Conservation (phyloP, 768 basidiomycete species). For the Exidia glandulosa region DNA sequence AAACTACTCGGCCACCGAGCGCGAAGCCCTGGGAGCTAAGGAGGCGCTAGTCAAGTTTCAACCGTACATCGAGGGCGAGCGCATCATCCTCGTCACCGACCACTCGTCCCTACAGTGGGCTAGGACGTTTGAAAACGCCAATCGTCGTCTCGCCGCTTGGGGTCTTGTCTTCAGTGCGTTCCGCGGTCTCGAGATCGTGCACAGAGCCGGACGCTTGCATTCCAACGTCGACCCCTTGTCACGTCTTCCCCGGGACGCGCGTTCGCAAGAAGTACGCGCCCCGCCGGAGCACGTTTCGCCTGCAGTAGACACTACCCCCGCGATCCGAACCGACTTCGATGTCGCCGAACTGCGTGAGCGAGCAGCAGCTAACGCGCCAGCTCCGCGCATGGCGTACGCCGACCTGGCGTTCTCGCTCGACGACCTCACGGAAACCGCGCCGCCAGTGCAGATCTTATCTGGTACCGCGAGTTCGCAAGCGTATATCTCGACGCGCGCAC, state of each 20-base stretch:
- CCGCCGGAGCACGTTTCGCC: neutral
- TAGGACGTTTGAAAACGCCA: slow-evolving; percentile 26
- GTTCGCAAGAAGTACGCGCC: too few species aligned
- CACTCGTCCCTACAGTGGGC: slow-evolving; percentile 25
- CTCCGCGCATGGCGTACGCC: neutral
- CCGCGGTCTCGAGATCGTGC: slow-evolving; percentile 21
- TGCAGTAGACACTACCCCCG: neutral
- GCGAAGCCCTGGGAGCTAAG: too few species aligned
- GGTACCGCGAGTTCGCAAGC: too few species aligned
- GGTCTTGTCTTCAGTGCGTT: slow-evolving; percentile 26
- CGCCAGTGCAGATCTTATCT: too few species aligned
- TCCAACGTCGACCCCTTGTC: slow-evolving; percentile 32
- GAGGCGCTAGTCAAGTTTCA: slow-evolving; percentile 28
- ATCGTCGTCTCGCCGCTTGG: slow-evolving; percentile 25
- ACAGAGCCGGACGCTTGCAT: slow-evolving; percentile 27
- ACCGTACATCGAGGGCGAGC: slow-evolving; percentile 25
- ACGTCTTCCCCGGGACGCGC: slow-evolving; percentile 8
- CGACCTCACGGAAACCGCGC: neutral
- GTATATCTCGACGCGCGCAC: too few species aligned
- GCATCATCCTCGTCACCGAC: slow-evolving; percentile 13
- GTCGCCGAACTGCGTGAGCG: neutral
- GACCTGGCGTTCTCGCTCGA: neutral
- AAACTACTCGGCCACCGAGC: too few species aligned
- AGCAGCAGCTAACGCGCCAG: neutral
- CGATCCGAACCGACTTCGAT: neutral